These are phyloP conservation scores for Flueggea neowawraea DNA, from an alignment of 441 rosid genomes.

Conservation along the genomic window DNA sequence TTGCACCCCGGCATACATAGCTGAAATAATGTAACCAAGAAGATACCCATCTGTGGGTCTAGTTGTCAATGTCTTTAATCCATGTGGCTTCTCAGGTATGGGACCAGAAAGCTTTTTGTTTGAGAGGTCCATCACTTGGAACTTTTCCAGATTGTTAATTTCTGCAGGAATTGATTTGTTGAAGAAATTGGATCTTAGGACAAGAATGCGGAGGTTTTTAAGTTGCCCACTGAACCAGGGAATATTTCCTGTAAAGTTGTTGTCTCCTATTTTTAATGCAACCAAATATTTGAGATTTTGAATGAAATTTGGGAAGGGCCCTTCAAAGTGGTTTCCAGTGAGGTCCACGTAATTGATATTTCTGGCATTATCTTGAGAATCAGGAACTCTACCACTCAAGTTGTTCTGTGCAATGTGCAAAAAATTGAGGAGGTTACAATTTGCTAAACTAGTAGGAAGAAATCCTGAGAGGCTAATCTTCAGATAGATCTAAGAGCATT, in stretches of 20 bases:
- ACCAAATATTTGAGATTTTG: constrained; percentile 9
- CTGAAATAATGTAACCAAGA: constrained; percentile 20
- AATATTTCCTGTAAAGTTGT: constrained; percentile 11
- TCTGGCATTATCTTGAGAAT: constrained; percentile 3
- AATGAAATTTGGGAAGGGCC: constrained; percentile 20
- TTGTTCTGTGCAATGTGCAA: constrained; percentile 20
- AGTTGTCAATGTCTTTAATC: constrained; percentile 34
- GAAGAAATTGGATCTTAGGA: too few relatives aligned
- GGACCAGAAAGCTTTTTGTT: constrained; percentile 57
- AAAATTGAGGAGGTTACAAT: constrained; percentile 12
- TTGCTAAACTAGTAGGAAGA: constrained; percentile 11
- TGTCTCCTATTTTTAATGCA: constrained; percentile 17
- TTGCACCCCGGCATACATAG: constrained; percentile 33
- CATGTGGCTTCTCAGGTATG: constrained; percentile 44
- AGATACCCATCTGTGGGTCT: constrained; percentile 46
- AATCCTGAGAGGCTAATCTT: constrained; percentile 11
- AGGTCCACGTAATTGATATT: constrained; percentile 14
- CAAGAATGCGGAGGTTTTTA: too few relatives aligned
- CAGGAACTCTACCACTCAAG: constrained; percentile 16
- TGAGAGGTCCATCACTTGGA: too few relatives aligned
- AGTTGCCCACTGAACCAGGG: too few relatives aligned
- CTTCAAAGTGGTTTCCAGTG: constrained; percentile 11
- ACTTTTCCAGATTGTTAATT: constrained; percentile 12
- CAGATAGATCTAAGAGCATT: constrained; percentile 16
- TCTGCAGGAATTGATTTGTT: too few relatives aligned